phyloP scores from a whole-genome alignment of 148 eudicot species.

The Rhododendron kiyosumense region DNA sequence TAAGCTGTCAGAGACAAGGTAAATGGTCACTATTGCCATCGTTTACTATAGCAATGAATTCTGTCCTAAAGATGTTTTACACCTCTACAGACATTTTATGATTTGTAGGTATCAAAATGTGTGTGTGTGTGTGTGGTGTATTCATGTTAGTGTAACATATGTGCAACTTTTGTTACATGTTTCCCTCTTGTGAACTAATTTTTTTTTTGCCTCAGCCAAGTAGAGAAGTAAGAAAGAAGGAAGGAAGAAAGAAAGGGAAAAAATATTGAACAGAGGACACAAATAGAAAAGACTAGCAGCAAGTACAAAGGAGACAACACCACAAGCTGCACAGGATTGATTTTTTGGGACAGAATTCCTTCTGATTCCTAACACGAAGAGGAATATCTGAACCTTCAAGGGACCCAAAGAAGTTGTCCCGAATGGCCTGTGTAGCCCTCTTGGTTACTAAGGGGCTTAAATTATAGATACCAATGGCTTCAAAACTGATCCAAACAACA shows the following conservation, averaged over 20 bases:
- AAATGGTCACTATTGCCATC: no score
- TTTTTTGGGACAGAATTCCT: not conserved
- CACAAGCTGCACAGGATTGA: not conserved
- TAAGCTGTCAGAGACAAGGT: no score
- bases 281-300: not conserved
- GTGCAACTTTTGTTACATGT: not conserved
- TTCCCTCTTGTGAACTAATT: not conserved
- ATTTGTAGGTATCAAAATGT: not conserved
- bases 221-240: not conserved
- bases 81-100: no score
- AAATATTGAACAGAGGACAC: not conserved
- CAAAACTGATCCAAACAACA: conserved; percentile 38
- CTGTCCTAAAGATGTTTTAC: no score
- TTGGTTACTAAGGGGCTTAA: not conserved
- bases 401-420: not conserved
- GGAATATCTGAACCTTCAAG: not conserved
- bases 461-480: conserved; percentile 30
- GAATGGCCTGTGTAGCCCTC: not conserved
- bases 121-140: not conserved
- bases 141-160: not conserved
- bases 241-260: not conserved
- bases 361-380: not conserved
- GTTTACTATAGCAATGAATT: no score
- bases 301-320: not conserved
- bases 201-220: not conserved